Base-by-base conservation (phyloP, 306 rosid species). In the Senna siamea region DNA sequence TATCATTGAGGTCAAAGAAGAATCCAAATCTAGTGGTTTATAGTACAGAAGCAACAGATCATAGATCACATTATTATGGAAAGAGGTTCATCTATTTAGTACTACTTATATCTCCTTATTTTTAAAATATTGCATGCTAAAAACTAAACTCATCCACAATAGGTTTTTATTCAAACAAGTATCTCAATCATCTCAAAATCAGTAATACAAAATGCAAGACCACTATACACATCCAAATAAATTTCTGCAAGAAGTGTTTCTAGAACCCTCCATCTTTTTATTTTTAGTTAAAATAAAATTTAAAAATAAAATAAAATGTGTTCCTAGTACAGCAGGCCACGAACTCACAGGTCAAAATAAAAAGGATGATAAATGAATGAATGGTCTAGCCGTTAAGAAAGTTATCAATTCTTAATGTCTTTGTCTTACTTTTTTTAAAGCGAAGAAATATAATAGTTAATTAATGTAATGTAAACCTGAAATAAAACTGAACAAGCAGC, bases 391-490 rank as follows among this genome's bases (percentile, higher is more conserved):
- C 26, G 9, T 54, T 43, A 61, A 71, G 72, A 64, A 38, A 78
- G 54, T 5, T 54, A 5, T 35, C 8, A 15, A 34, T 65, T 65
- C 37, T 40, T 46, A 23, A 50, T 55, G 23, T 61, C 23, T 38
- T 20, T 55, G 7, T 50, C 54, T 28, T 58, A 40, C 17, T 6
- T 58, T 41, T 77, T 26, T 17, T 7, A 5, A 34, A 26, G 1
- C 30, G 30, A 26, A 26, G 30, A 37, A 37, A 37, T 5, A 37
- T 37, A 7, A 7, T 37, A 37, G 40, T 37, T 37, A 37, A 37
- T 37, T 37, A 7, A 37, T 37, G 40, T 37, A 37, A 37, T 62
- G 17, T 41, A 61, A 54, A 86, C 93, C 93, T 89, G 87, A 76
- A 78, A 82, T 66, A 35, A 9, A 65, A 1, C 54, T 20, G 89